Percentiles rank a stretch among this genome's conserved stretches.
phyloP scores from a whole-genome alignment of 2,329 filamentous ascomycete genomes.

The Fusarium sp. region DNA sequence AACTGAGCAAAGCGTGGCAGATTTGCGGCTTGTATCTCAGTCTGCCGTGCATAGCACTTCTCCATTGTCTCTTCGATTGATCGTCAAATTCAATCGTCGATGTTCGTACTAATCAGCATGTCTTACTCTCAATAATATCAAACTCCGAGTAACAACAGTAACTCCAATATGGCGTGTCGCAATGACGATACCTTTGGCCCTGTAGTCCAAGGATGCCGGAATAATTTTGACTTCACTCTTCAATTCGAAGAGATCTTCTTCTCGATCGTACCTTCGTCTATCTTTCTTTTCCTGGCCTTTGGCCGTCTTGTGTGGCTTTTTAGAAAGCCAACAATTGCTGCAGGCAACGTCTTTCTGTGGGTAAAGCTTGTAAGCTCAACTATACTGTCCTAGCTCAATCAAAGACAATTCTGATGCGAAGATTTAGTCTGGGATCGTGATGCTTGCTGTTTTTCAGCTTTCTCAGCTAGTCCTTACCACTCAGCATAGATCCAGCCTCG shows the following conservation, averaged over 20 bases:
- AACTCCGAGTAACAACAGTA: no score
- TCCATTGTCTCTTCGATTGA: no score
- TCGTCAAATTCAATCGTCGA: no score
- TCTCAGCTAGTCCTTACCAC: slow-evolving; percentile 1
- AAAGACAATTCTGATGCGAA: background rate
- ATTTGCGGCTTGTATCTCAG: no score
- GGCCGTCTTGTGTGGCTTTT: slow-evolving; percentile 4
- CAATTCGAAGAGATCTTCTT: slow-evolving; percentile 60
- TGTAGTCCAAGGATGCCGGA: slow-evolving; percentile 57
- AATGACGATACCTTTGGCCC: slow-evolving; percentile 58
- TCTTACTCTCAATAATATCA: no score
- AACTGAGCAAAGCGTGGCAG: no score
- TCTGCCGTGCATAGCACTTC: no score
- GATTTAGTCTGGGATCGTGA: background rate
- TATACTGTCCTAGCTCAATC: background rate
- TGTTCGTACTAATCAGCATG: no score
- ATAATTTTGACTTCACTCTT: slow-evolving; percentile 62
- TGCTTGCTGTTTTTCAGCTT: slow-evolving; percentile 7
- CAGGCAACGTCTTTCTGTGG: background rate
- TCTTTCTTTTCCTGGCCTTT: slow-evolving; percentile 45
- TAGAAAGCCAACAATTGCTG: background rate
- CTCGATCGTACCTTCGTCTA: slow-evolving; percentile 54
- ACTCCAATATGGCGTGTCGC: slow-evolving; percentile 37
- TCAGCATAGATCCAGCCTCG: background rate
- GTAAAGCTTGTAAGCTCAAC: slow-evolving; percentile 6